Evolutionary conservation across 2,329 filamentous ascomycete species (phyloP), one percentile per base, ranked within the genome.

Genomic region (Hymenoscyphus scutula): DNA sequence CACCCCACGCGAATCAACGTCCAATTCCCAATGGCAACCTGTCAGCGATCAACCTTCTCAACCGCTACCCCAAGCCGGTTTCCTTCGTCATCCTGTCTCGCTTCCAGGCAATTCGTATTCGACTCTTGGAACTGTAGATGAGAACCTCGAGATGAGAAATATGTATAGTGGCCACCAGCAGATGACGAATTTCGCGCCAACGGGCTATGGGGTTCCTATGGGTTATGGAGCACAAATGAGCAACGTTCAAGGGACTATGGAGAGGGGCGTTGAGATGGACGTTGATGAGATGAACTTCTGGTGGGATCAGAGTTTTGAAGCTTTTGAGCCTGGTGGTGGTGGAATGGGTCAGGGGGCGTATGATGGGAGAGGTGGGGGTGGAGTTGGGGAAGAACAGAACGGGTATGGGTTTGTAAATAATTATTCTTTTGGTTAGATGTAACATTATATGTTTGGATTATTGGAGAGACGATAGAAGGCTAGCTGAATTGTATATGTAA

Each of bases 231-330:
- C 11, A 13, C 34, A 37, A 19, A 55, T 55, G 58, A 23, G 38
- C 25, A 53, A 54, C 32, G 53, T 29, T 13, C 29, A 6, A 7
- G 51, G 51, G 27, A 27, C 11, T 29, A n/a, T 54, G 51, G 29
- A 11, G 23, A 17, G 51, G 25, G 25, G 29, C 13, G 15, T 54
- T 25, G 27, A 54, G 25, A 29, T 54, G 51, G 51, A 32, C 25
- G 29, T 61, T 30, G 59, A 61, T 51, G 13, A 53, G 32, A 56
- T 56, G 51, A 56, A 61, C 34, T 56, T 61, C 30, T 61, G 53
- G 59, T 61, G 59, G 59, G 59, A 56, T 56, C 59, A 56, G n/a
- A 54, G 51, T 30, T 54, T 54, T 54, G 25, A 54, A 17, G 29
- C 15, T 30, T 59, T 48, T 37, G 51, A 54, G 19, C 23, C 51